Evolutionary conservation across 1,284 basidiomycete genomes (phyloP), one percentile per base, ranked within the genome.

Genomic region (Mycena citricolor): DNA sequence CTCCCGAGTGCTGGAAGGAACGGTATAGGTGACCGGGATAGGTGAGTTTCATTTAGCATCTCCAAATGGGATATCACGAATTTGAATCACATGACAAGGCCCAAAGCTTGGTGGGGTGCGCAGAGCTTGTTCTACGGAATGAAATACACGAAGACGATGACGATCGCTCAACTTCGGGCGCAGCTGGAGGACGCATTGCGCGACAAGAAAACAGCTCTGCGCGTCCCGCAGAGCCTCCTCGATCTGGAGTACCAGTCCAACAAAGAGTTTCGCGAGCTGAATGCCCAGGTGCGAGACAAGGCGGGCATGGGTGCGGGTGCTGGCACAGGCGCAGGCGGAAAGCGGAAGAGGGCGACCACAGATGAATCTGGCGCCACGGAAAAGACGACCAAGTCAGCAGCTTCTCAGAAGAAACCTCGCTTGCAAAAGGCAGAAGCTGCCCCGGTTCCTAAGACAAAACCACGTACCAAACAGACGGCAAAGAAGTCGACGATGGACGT

Each of bases 181-280:
- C 44, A 47, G 30, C 36, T 51, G 17, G 49, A 51, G 23, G 42
- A 47, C 38, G 49, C 49, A 22, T 36, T 51, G 33, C 49, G 49
- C 13, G 44, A 44, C 16, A 51, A 47, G 29, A 47, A 41, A 20
- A 45, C 44, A 20, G 43, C 36, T 0, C 39, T 51, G 8, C 41
- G 38, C 25, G 45, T 51, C 24, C 44, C 49, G 22, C 44, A 47
- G 25, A 14, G 33, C 16, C 39, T 51, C 14, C 22, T 51, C 23
- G 49, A 51, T n/a, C 14, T 47, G 26, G 49, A 51, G 22, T 43
- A 47, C 30, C 37, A 44, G 19, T 31, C 32, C 25, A 47, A 51
- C 42, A 42, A 51, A 22, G 49, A 51, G 26, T 51, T 51, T 29
- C 49, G 49, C 30, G 49, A 47, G 37, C 41, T 51, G 6, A 51